phyloP scores from a whole-genome alignment of 2,329 filamentous ascomycete species.

The Cordyceps cateniannulata region DNA sequence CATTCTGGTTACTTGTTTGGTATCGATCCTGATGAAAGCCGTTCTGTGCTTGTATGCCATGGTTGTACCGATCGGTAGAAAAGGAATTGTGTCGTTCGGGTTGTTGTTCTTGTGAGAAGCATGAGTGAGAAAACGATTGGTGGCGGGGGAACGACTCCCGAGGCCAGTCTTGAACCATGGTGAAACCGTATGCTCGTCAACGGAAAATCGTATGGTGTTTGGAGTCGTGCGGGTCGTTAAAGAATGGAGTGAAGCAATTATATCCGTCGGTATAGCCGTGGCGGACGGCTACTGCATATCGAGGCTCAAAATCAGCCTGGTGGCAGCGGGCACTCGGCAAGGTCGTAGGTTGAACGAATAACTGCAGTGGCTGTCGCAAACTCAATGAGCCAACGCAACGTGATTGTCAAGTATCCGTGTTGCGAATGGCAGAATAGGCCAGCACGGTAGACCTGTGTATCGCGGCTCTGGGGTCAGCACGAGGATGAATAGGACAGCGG shows the following conservation, averaged over 20 bases:
- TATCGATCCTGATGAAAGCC: constrained; percentile 18
- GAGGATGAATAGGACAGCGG: neutral
- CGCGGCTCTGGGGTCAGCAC: neutral
- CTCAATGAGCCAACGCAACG: neutral
- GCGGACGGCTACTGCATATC: constrained; percentile 1
- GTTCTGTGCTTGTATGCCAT: constrained; percentile 17
- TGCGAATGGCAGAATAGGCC: neutral
- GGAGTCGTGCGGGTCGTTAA: neutral
- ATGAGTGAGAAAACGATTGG: constrained; percentile 18
- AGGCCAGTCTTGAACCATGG: constrained; percentile 36
- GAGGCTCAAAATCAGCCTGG: neutral
- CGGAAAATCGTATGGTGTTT: neutral
- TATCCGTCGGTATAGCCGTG: neutral
- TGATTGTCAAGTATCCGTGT: neutral
- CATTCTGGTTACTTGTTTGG: constrained; percentile 22
- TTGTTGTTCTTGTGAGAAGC: constrained; percentile 3
- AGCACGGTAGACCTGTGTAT: neutral
- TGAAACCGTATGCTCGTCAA: neutral
- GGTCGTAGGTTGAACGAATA: neutral
- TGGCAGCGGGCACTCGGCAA: neutral
- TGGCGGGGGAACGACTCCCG: constrained; percentile 33
- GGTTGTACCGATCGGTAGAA: constrained; percentile 23
- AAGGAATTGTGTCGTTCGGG: constrained; percentile 24
- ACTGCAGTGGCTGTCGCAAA: neutral
- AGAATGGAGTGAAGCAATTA: neutral